A percentile compares a stretch with the other conserved stretches of the same genome.
Evolutionary conservation across 1,139 yeast genomes (phyloP).

Genomic region (Saccharomycopsis phalli): DNA sequence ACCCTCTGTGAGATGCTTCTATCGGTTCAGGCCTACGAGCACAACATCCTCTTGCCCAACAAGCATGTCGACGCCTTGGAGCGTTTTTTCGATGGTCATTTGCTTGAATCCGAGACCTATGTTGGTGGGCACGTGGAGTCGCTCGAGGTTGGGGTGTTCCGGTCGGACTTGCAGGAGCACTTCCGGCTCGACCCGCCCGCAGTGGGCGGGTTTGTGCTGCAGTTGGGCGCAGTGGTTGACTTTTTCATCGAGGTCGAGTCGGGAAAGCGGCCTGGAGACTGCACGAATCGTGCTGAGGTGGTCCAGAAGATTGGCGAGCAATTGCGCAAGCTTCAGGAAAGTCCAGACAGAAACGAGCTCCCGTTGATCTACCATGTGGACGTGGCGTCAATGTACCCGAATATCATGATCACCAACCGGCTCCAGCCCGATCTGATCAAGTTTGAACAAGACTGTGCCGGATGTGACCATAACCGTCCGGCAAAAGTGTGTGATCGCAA

Average conservation of each 20-base stretch:
- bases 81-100: constrained; percentile 88
- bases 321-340: constrained; percentile 48
- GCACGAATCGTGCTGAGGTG: constrained; percentile 71
- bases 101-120: constrained; percentile 90
- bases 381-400: constrained; percentile 99
- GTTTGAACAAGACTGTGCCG: constrained; percentile 89
- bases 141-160: constrained; percentile 92
- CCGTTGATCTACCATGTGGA: constrained; percentile 96
- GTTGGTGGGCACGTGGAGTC: constrained; percentile 99
- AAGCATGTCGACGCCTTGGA: constrained; percentile 90
- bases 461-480: constrained; percentile 94
- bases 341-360: constrained; percentile 59
- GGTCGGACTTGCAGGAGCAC: constrained; percentile 73
- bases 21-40: constrained; percentile 90
- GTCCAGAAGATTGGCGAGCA: constrained; percentile 46
- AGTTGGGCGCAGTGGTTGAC: constrained; percentile 66
- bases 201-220: constrained; percentile 66
- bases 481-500: constrained; percentile 90
- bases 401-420: constrained; percentile 95
- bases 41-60: constrained; percentile 75
- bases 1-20: constrained; percentile 96
- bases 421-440: constrained; percentile 98
- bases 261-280: constrained; percentile 60
- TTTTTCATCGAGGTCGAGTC: constrained; percentile 85
- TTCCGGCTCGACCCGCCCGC: constrained; percentile 78